Percentiles rank a stretch among this genome's conserved stretches.
phyloP scores from a whole-genome alignment of 495 filamentous ascomycete genomes.

The Corynascus novoguineensis region DNA sequence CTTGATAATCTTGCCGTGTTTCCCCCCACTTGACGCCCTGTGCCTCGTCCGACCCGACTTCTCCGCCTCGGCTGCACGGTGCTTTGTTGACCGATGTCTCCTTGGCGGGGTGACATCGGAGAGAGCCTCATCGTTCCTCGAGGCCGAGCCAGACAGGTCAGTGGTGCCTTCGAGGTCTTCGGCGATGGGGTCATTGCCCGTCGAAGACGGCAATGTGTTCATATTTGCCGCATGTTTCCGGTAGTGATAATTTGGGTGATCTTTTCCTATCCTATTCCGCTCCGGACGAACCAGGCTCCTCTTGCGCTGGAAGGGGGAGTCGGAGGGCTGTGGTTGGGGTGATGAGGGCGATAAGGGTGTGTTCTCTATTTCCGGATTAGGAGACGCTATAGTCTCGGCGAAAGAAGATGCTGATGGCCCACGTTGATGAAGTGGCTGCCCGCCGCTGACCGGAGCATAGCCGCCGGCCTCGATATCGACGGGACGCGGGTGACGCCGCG shows the following conservation, averaged over 20 bases:
- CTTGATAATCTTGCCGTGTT: conserved; percentile 47
- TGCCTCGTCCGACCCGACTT: conserved; percentile 31
- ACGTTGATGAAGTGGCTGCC: conserved; percentile 42
- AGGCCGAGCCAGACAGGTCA: conserved; percentile 36
- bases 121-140: conserved; percentile 35
- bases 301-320: conserved; percentile 56
- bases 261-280: conserved; percentile 68
- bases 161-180: conserved; percentile 57
- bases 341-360: conserved; percentile 38
- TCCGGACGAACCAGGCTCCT: conserved; percentile 84
- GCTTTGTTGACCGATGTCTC: conserved; percentile 20
- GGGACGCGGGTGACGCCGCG: conserved; percentile 56
- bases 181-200: conserved; percentile 80
- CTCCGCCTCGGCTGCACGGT: conserved; percentile 30
- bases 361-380: conserved; percentile 44
- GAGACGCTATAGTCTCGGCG: conserved; percentile 45
- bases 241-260: conserved; percentile 93
- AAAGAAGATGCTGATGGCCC: conserved; percentile 46
- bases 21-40: conserved; percentile 30
- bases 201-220: conserved; percentile 80
- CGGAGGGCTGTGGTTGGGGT: conserved; percentile 19
- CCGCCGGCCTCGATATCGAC: conserved; percentile 61
- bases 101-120: conserved; percentile 38
- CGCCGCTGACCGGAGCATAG: conserved; percentile 37
- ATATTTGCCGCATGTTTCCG: conserved; percentile 86